Evolutionary conservation across 495 filamentous ascomycete genomes (phyloP), one percentile per base, ranked within the genome.

Genomic region (Daldinia childiae): DNA sequence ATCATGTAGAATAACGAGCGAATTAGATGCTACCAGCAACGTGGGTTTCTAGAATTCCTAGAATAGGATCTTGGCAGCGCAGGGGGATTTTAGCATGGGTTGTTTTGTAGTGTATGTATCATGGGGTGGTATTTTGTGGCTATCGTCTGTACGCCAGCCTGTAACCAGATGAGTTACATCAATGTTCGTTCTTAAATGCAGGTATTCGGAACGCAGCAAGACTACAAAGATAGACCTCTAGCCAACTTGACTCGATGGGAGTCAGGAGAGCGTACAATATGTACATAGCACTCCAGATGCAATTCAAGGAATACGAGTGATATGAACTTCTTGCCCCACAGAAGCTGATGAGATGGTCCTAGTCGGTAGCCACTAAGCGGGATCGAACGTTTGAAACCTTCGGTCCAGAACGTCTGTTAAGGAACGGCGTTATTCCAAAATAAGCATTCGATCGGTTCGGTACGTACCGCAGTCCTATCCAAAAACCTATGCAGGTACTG

Each of bases 11-110:
- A 60, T 67, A 56, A 32, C 15, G 30, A 54, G 48, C 66, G 66
- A 71, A 74, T 71, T 27, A 58, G 39, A 61, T 26, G 24, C 36
- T 32, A 54, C 38, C 26, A 64, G 48, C 59, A 62, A 74, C 71
- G 63, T 69, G 64, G 30, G 59, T 17, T 58, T 62, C 45, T n/a
- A 48, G 30, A 51, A 45, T 64, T 71, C 72, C 48, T 58, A 74
- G 41, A 71, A 70, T 74, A 68, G 54, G 59, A 74, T 12, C 72
- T 68, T 74, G 72, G 72, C 63, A 32, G 26, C 61, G 56, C 71
- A 74, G 64, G 72, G 72, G 68, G 58, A 61, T 62, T 39, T 39
- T 12, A 64, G 38, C 45, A 51, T 71, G 34, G 54, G 57, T 60
- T 26, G 14, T 32, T 62, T 36, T 34, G 9, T 32, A 32, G 3